Conservation (phyloP, 306 rosid genomes). For the Rosa lucieae region DNA sequence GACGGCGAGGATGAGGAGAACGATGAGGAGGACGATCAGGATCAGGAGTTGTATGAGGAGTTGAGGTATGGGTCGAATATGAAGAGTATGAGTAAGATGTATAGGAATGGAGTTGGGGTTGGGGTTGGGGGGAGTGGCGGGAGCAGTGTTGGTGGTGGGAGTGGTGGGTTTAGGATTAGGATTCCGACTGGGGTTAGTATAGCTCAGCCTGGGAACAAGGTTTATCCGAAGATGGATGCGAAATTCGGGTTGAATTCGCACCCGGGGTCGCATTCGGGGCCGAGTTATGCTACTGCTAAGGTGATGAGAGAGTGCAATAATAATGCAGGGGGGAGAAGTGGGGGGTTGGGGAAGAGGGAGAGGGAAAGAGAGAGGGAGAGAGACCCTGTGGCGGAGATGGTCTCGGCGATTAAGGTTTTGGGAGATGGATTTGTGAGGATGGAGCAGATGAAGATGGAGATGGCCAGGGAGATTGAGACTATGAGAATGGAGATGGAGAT, state of each 20-base stretch:
- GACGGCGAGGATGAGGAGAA: conserved; percentile 33
- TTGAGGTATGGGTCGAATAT: conserved; percentile 60
- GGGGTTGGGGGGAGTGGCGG: conserved; percentile 9
- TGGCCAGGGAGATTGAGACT: conserved; percentile 84
- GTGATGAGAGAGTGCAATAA: conserved; percentile 49
- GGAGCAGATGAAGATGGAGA: conserved; percentile 98
- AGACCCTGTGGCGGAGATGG: conserved; percentile 69
- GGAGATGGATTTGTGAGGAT: conserved; percentile 95
- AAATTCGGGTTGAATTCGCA: conserved; percentile 44
- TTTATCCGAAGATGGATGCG: conserved; percentile 41
- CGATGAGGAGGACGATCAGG: conserved; percentile 53
- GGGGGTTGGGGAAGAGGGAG: conserved; percentile 43
- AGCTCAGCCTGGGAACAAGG: conserved; percentile 64
- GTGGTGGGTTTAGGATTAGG: conserved; percentile 68
- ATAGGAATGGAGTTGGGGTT: conserved; percentile 44
- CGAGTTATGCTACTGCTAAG: conserved; percentile 41
- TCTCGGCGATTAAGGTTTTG: conserved; percentile 69
- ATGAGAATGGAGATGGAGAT: conserved; percentile 98
- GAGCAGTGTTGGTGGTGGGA: conserved; percentile 19
- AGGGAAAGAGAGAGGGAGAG: conserved; percentile 42
- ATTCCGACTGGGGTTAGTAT: conserved; percentile 75
- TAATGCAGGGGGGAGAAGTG: conserved; percentile 25
- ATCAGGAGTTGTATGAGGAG: conserved; percentile 62
- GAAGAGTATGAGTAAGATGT: conserved; percentile 58
- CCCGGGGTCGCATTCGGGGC: conserved; percentile 32